phyloP scores from a whole-genome alignment of 2,329 filamentous ascomycete genomes.

The Apiospora rasikravindrae region DNA sequence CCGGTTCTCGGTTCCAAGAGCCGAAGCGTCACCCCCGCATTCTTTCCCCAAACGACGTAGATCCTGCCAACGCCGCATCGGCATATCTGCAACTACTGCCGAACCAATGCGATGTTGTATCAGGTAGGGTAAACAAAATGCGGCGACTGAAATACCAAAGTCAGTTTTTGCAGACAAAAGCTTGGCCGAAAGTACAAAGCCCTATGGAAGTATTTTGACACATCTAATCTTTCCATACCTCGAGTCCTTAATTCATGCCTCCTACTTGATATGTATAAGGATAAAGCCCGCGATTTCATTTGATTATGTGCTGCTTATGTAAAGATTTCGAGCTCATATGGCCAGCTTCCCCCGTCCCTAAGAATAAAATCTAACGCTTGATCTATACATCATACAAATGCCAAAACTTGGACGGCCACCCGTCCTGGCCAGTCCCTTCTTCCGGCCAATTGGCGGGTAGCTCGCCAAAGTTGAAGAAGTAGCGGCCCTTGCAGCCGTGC shows the following conservation, averaged over 20 bases:
- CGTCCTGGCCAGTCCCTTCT: constrained; percentile 22
- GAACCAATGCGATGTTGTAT: neutral
- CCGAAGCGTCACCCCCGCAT: constrained; percentile 7
- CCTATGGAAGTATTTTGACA: too few species aligned
- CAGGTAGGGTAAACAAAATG: too few species aligned
- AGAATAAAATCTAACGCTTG: neutral
- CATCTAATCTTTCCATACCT: too few species aligned
- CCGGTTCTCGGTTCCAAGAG: neutral
- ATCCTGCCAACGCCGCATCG: constrained; percentile 1
- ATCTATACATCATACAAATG: constrained; percentile 2
- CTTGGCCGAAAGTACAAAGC: too few species aligned
- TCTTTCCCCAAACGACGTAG: constrained; percentile 10
- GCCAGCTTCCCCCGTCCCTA: neutral
- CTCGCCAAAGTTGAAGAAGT: constrained; percentile 35
- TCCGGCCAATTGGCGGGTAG: constrained; percentile 25
- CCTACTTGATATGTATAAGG: neutral
- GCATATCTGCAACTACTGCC: neutral
- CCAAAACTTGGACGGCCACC: constrained; percentile 24
- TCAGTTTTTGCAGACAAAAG: too few species aligned
- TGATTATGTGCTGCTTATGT: neutral
- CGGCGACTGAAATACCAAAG: too few species aligned
- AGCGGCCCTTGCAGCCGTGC: constrained; percentile 53
- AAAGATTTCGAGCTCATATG: neutral
- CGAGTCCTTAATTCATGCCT: too few species aligned
- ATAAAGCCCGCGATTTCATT: neutral